Base-by-base conservation (phyloP, 1,139 yeast genomes). In the Geotrichum europaeum region DNA sequence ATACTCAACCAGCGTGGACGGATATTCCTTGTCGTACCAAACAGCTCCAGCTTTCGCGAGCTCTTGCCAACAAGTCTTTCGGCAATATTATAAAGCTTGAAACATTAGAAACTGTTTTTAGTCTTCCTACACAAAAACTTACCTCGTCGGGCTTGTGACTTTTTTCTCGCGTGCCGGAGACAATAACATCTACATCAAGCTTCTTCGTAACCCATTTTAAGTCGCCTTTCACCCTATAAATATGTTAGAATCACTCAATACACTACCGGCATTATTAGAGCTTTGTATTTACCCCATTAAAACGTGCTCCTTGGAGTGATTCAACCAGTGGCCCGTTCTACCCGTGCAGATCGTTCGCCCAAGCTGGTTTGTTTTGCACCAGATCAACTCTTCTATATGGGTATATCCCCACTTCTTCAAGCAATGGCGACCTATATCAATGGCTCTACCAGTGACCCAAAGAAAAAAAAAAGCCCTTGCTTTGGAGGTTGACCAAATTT, bases 401-500 rank as follows among this genome's bases (percentile, higher is more conserved):
- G 73, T 70, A 70, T 92, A 92, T 0, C 97, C 97, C 97, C 97
- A 91, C 65, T 82, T 83, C 6, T 72, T 73, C 61, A 92, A 75
- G 10, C 94, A 90, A 63, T 83, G 83, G 51, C 96, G 81, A 0
- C 97, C 98, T 49, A 87, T 79, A 67, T 92, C 97, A 65, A 90
- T 84, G 4, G 97, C 91, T 56, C 98, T 79, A 0, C 97, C 97
- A 0, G 98, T 92, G 4, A 91, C 97, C 98, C 97, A 92, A 36
- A 92, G 78, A 65, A 91, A 79, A 58, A 90, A 90, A 76, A 2
- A 92, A 76, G 0, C 98, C 98, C 70, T 89, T 96, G 60, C 83
- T 85, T 72, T 91, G 97, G 50, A 92, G 76, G 55, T 80, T 76
- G 51, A 82, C 80, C 72, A 92, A 80, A 22, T 89, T 86, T 47